phyloP scores from a whole-genome alignment of 2,329 filamentous ascomycete species.

The Beauveria asiatica region DNA sequence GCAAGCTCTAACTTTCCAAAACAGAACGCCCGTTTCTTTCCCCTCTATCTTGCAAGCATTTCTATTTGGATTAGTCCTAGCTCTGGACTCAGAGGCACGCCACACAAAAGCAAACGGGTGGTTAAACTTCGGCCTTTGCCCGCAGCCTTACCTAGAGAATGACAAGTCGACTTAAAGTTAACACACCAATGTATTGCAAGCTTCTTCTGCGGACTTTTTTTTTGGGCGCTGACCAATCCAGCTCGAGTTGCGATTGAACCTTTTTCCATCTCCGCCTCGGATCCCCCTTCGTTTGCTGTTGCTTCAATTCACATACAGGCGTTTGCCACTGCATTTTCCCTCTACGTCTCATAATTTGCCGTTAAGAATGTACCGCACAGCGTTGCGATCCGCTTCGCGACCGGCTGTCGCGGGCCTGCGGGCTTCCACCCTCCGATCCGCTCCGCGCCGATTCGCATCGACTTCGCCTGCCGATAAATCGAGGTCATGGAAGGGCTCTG shows the following conservation, averaged over 20 bases:
- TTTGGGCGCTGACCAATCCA: conserved; percentile 12
- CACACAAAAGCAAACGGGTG: not conserved
- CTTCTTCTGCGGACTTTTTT: not conserved
- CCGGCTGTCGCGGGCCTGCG: conserved; percentile 35
- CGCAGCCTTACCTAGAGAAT: not conserved
- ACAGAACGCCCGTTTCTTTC: not conserved
- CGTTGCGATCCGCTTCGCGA: conserved; percentile 39
- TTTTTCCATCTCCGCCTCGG: not conserved
- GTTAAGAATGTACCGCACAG: conserved; percentile 42
- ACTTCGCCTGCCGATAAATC: conserved; percentile 51
- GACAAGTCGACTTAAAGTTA: not conserved
- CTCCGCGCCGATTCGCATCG: conserved; percentile 43
- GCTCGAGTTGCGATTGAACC: not conserved
- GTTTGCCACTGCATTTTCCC: not conserved
- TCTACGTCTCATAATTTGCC: conserved; percentile 3
- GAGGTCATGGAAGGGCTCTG: conserved; percentile 73
- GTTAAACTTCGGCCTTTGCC: conserved; percentile 6
- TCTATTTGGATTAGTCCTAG: conserved; percentile 6
- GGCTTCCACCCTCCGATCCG: conserved; percentile 28
- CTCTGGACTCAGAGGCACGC: not conserved
- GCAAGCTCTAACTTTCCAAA: not conserved
- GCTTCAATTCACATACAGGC: not conserved
- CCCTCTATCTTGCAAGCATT: not conserved
- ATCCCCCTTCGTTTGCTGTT: not conserved
- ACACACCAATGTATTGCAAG: not conserved